Conservation (phyloP, 352 stramenopile genomes). For the Pythium periplocum region DNA sequence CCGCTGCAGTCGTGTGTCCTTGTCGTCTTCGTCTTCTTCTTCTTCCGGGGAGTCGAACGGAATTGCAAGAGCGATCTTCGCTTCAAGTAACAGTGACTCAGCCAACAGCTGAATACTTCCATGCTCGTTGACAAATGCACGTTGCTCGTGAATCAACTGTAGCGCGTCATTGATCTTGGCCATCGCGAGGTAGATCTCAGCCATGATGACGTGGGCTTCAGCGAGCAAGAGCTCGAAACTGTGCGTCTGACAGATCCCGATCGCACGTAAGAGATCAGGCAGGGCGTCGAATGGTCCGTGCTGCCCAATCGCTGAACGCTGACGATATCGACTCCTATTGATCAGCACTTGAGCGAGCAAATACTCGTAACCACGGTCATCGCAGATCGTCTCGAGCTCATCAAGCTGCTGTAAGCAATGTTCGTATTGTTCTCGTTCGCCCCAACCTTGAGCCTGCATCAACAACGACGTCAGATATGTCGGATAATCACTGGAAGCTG, state of each 20-base stretch:
- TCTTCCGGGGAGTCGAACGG: neutral
- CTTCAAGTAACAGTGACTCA: slow-evolving; percentile 50
- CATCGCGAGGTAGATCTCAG: slow-evolving; percentile 59
- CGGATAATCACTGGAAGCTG: slow-evolving; percentile 35
- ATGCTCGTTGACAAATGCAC: slow-evolving; percentile 64
- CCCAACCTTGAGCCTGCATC: slow-evolving; percentile 25
- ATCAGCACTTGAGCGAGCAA: slow-evolving; percentile 52
- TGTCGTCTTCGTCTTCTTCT: neutral
- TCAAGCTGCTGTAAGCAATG: slow-evolving; percentile 36
- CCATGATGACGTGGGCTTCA: slow-evolving; percentile 54
- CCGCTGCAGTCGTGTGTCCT: neutral
- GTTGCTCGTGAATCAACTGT: slow-evolving; percentile 47
- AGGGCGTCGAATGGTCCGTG: slow-evolving; percentile 52
- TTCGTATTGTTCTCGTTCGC: slow-evolving; percentile 27
- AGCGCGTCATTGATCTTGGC: slow-evolving; percentile 39
- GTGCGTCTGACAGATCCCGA: slow-evolving; percentile 42
- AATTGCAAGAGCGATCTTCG: slow-evolving; percentile 40
- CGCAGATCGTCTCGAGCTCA: slow-evolving; percentile 34
- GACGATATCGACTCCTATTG: slow-evolving; percentile 28
- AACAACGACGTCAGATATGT: slow-evolving; percentile 40
- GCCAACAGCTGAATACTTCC: slow-evolving; percentile 46
- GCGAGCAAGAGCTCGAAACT: slow-evolving; percentile 56
- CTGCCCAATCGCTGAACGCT: slow-evolving; percentile 18
- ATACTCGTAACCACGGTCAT: slow-evolving; percentile 32
- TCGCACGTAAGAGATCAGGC: slow-evolving; percentile 28